phyloP scores from a whole-genome alignment of 768 basidiomycete species.

The Artomyces pyxidatus region DNA sequence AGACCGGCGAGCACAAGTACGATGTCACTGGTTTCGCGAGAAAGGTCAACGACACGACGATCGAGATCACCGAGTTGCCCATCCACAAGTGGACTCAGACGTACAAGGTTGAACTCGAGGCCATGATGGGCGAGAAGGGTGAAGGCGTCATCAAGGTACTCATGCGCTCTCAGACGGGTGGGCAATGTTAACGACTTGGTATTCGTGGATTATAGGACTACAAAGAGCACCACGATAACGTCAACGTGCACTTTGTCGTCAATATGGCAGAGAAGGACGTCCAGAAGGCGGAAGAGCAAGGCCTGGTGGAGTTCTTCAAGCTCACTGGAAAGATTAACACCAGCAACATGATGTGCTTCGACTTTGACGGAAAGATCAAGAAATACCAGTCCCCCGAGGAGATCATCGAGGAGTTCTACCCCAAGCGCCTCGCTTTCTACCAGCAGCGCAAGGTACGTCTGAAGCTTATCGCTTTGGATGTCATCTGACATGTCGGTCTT shows the following conservation, averaged over 20 bases:
- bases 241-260: conserved; percentile 83
- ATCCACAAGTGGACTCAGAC: conserved; percentile 91
- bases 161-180: not conserved
- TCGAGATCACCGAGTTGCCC: conserved; percentile 93
- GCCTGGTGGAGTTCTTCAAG: conserved; percentile 88
- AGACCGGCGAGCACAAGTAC: conserved; percentile 76
- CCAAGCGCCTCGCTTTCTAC: conserved; percentile 80
- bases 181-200: not conserved
- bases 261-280: conserved; percentile 75
- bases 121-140: conserved; percentile 81
- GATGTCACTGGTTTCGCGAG: conserved; percentile 65
- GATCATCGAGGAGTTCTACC: conserved; percentile 90
- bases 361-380: conserved; percentile 92
- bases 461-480: not conserved
- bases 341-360: conserved; percentile 98
- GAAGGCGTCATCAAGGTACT: conserved; percentile 73
- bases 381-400: conserved; percentile 87
- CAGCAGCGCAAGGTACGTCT: conserved; percentile 86
- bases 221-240: conserved; percentile 92
- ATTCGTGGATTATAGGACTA: conserved; percentile 62
- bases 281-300: conserved; percentile 83
- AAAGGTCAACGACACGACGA: conserved; percentile 79
- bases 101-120: conserved; percentile 89
- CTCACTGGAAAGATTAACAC: conserved; percentile 77
- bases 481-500: not conserved